phyloP scores from a whole-genome alignment of 2,329 filamentous ascomycete species.

The Diaporthe sp. region DNA sequence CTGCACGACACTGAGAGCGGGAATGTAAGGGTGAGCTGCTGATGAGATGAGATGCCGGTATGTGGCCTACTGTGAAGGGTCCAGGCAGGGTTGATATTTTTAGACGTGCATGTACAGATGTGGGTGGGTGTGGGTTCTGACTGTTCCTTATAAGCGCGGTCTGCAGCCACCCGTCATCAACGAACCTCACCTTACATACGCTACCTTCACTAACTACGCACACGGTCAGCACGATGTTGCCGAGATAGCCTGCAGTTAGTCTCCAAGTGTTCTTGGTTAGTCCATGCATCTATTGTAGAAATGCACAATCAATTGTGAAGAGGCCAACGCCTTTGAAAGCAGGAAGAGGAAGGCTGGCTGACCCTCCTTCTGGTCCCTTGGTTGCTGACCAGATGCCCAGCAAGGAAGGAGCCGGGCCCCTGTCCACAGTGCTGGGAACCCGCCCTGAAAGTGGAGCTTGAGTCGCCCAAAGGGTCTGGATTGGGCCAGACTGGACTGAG shows the following conservation, averaged over 20 bases:
- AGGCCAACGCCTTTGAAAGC: neutral
- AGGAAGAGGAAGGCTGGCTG: conserved; percentile 1
- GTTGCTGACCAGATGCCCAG: neutral
- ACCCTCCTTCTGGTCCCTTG: neutral
- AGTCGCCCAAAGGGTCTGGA: neutral
- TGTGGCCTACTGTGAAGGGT: neutral
- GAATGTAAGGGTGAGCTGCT: neutral
- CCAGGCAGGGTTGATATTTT: conserved; percentile 24
- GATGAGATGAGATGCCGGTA: conserved; percentile 19
- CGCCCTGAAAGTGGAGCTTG: conserved; percentile 20
- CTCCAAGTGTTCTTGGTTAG: neutral
- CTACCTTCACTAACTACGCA: neutral
- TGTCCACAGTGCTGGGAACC: neutral
- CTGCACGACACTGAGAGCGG: neutral
- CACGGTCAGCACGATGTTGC: neutral
- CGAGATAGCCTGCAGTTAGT: neutral
- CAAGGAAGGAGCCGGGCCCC: conserved; percentile 2
- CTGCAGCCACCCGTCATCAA: neutral
- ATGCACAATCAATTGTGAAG: neutral
- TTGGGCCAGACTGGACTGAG: neutral
- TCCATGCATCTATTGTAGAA: neutral
- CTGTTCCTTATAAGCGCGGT: neutral
- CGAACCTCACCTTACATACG: neutral
- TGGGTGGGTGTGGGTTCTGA: neutral
- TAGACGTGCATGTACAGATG: conserved; percentile 7